Base-by-base conservation (phyloP, 108 stramenopile species). In the Stephanodiscus triporus region DNA sequence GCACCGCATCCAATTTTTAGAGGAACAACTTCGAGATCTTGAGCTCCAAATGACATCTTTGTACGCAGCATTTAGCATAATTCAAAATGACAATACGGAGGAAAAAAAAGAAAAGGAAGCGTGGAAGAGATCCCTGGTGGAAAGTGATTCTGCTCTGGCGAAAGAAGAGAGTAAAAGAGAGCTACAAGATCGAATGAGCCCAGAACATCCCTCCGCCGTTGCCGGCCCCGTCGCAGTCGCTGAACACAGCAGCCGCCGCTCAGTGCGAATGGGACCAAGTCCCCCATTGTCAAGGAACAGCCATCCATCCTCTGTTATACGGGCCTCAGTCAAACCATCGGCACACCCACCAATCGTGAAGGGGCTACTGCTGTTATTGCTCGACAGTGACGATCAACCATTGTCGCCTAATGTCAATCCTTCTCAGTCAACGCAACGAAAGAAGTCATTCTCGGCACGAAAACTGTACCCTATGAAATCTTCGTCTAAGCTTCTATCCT, bases 31-130 rank as follows among this genome's bases (percentile, higher is more conserved):
- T 34, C 51, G 60, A 13, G 92, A 93, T 70, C 74, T 90, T 78
- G 89, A 85, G 24, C 88, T 88, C 42, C 92, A 93, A 68, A 53
- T 89, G 32, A 75, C 66, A 47, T 87, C 86, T n/a, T 63, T 93
- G 37, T 89, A 90, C 55, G 77, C 80, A 14, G 92, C 88, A 16
- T 90, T 90, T 63, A 77, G 77, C 0, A 63, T 93, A 20, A 55
- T 89, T 43, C 86, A 86, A 36, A 63, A 83, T 27, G 92, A 93
- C 11, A 73, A 68, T 22, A 73, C 19, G 14, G 72, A 73, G 24
- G 79, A 80, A 47, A 62, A 72, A 36, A 63, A 67, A 30, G 64
- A 69, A 42, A 80, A 72, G 24, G 49, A 61, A 27, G 62, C 49
- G 53, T 63, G 58, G 72, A 73, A 68, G 26, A 58, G 54, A 9